These are phyloP conservation scores for Euphrasia confusa DNA, from an alignment of 257 asterid genomes.

Conservation along the genomic window DNA sequence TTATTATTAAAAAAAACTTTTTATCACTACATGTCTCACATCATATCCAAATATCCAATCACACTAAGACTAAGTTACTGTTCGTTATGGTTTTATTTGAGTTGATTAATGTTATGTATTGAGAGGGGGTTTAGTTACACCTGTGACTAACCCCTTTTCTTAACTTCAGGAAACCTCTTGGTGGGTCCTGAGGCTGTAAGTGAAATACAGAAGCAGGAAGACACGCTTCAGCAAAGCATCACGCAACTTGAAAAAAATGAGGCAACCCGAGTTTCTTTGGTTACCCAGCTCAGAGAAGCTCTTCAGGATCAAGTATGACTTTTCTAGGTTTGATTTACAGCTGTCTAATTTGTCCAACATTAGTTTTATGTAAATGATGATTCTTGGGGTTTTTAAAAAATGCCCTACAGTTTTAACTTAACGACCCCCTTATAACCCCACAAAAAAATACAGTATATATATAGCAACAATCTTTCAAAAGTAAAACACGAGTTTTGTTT, in stretches of 20 bases:
- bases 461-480: neutral
- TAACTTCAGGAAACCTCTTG: neutral
- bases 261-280: neutral
- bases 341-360: neutral
- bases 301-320: slow-evolving; percentile 11
- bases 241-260: slow-evolving; percentile 1
- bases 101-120: neutral
- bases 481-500: too few species aligned
- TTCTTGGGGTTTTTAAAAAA: neutral
- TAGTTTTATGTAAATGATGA: neutral
- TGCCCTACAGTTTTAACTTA: too few species aligned
- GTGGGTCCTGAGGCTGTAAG: neutral
- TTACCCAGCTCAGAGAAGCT: neutral
- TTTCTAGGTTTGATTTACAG: neutral
- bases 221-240: neutral
- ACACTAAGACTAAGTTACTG: neutral
- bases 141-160: too few species aligned
- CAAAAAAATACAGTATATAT: neutral
- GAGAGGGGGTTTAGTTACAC: neutral
- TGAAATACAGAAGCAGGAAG: slow-evolving; percentile 3
- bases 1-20: neutral
- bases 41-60: slow-evolving; percentile 5
- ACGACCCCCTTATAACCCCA: neutral
- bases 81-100: neutral
- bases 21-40: neutral